Percentiles rank a stretch among this genome's conserved stretches.
phyloP scores from a whole-genome alignment of 2,329 filamentous ascomycete genomes.

The Sordariomycetes sp. region DNA sequence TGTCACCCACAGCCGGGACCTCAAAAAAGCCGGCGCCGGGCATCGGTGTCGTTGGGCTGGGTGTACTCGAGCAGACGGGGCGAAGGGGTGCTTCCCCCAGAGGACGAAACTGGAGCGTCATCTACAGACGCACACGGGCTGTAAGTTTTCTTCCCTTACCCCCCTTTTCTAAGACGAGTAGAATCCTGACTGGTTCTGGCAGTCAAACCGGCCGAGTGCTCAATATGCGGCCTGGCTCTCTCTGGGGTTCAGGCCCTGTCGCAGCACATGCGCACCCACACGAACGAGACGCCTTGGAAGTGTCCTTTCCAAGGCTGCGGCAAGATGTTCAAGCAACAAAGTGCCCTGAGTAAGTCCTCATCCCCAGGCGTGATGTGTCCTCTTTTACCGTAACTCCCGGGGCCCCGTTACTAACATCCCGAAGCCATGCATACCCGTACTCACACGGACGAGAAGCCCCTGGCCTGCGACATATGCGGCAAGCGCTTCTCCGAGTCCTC shows the following conservation, averaged over 20 bases:
- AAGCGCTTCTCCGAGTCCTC: slow-evolving; percentile 55
- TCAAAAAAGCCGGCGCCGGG: background rate
- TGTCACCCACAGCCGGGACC: slow-evolving; percentile 23
- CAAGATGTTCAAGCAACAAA: slow-evolving; percentile 56
- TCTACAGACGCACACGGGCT: slow-evolving; percentile 54
- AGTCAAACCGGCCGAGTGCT: slow-evolving; percentile 51
- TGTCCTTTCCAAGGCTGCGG: slow-evolving; percentile 39
- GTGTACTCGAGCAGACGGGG: slow-evolving; percentile 22
- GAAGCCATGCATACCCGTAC: slow-evolving; percentile 58
- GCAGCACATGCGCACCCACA: slow-evolving; percentile 58
- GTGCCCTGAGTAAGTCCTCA: slow-evolving; percentile 47
- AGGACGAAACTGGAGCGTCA: slow-evolving; percentile 55
- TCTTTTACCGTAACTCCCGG: background rate
- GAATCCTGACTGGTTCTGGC: background rate
- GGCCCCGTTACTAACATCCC: background rate
- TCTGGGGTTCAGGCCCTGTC: slow-evolving; percentile 58
- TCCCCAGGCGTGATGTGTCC: background rate
- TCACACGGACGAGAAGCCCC: slow-evolving; percentile 55
- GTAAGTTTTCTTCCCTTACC: slow-evolving; percentile 26
- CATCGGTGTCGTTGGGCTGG: slow-evolving; percentile 46
- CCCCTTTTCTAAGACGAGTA: slow-evolving; percentile 8
- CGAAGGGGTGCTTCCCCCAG: slow-evolving; percentile 39
- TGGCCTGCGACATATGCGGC: slow-evolving; percentile 46
- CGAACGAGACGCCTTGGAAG: slow-evolving; percentile 51
- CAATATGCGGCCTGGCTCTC: slow-evolving; percentile 44